Evolutionary conservation across 306 rosid genomes (phyloP), one percentile per base, ranked within the genome.

Genomic region (Clitoria ternatea): DNA sequence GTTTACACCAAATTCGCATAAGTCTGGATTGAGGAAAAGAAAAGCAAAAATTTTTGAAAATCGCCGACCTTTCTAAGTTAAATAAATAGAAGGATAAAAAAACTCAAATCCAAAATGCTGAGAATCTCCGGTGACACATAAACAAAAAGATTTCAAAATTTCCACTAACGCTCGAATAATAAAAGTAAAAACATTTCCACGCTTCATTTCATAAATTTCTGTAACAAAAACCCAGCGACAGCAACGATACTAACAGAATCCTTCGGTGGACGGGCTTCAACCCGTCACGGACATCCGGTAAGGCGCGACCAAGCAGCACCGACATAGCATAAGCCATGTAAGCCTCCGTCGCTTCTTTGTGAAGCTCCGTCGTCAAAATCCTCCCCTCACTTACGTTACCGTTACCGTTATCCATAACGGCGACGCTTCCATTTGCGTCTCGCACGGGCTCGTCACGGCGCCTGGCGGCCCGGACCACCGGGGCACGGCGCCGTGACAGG

Each of bases 231-330:
- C 7, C 5, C 35, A 5, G 7, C 40, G 6, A 8, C 3, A 47
- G 24, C 27, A 47, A 37, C 22, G n/a, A n/a, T 1, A 84, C 98
- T 90, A 54, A 94, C 98, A 94, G 76, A 70, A 94, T 87, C 69
- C 99, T 85, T 48, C 99, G 83, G 69, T 94, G 99, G 26, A 94
- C 99, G 0, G 99, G 97, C 84, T 94, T 94, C 81, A 94, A 77
- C 4, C 99, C 99, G 39, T 94, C 99, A 8, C 99, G 96, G 79
- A 90, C 89, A 35, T 94, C 99, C 0, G 99, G 99, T 78, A 94
- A 75, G 12, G 99, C 99, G 1, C 99, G 96, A 30, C 99, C 99
- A 4, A 94, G 95, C 70, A 93, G 70, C 4, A 93, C 98, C 2
- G 97, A 94, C 96, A 94, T 91, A 0, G 99, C 97, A 66, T 91